Evolutionary conservation across 2,329 filamentous ascomycete genomes (phyloP).

Genomic region (Aspergillus awamori): DNA sequence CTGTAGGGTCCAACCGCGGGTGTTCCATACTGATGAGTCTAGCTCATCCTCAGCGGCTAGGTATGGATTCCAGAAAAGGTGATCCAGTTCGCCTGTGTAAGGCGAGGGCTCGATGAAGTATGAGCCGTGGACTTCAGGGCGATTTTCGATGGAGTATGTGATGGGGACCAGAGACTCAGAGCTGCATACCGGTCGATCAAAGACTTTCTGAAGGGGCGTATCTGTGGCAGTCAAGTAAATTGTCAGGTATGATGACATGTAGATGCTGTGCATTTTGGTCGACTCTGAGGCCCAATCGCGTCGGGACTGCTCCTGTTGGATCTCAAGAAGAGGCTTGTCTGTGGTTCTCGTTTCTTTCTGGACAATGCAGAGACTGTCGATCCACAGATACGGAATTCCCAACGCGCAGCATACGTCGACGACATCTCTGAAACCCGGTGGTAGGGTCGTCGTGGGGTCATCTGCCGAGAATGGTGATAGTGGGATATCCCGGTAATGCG

Average conservation of each 20-base stretch:
- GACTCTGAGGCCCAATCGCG: neutral
- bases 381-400: neutral
- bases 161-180: neutral
- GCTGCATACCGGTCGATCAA: neutral
- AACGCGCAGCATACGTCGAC: neutral
- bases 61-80: neutral
- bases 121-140: neutral
- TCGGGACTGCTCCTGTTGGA: neutral
- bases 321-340: neutral
- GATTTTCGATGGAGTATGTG: neutral
- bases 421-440: neutral
- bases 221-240: neutral
- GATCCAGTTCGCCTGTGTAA: neutral
- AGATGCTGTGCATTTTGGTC: neutral
- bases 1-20: neutral
- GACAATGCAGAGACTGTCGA: neutral
- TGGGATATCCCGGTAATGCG: neutral
- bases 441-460: neutral
- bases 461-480: neutral
- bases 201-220: neutral
- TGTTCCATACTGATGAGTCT: neutral
- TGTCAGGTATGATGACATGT: conserved; percentile 1
- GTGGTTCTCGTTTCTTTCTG: neutral
- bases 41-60: neutral
- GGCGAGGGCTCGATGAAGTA: neutral